Evolutionary conservation across 2,329 filamentous ascomycete genomes (phyloP).

Genomic region (Pseudogymnoascus sp.): DNA sequence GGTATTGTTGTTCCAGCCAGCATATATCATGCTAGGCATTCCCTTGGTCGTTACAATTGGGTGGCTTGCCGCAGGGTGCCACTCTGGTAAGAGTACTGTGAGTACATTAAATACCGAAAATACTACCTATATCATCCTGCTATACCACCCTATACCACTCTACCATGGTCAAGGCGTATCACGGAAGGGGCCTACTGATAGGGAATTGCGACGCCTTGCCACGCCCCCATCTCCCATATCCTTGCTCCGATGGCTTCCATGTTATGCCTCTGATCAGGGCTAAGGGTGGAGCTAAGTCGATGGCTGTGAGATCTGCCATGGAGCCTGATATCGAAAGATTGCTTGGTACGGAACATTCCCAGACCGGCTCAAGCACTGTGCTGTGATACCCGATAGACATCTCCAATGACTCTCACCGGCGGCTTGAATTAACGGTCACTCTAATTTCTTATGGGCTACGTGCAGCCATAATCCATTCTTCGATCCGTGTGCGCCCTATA

Average conservation of each 20-base stretch:
- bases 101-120: neutral
- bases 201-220: slow-evolving; percentile 4
- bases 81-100: neutral
- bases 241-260: slow-evolving; percentile 7
- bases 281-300: neutral
- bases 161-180: neutral
- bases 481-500: neutral
- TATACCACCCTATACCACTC: neutral
- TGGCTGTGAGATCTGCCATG: neutral
- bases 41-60: slow-evolving; percentile 7
- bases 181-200: neutral
- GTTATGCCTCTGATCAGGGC: neutral
- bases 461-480: slow-evolving; percentile 5
- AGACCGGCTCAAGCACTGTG: neutral
- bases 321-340: neutral
- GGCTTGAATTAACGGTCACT: neutral
- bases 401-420: neutral
- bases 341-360: neutral
- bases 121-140: neutral
- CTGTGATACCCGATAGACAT: neutral
- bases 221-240: neutral
- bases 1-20: slow-evolving; percentile 8
- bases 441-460: slow-evolving; percentile 1
- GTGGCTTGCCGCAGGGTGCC: slow-evolving; percentile 9
- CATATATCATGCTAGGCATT: slow-evolving; percentile 5